Percentiles rank a stretch among this genome's conserved stretches.
These are phyloP conservation scores for Calonectria hawksworthii DNA, from an alignment of 2,329 filamentous ascomycete species.

Conservation along the genomic window DNA sequence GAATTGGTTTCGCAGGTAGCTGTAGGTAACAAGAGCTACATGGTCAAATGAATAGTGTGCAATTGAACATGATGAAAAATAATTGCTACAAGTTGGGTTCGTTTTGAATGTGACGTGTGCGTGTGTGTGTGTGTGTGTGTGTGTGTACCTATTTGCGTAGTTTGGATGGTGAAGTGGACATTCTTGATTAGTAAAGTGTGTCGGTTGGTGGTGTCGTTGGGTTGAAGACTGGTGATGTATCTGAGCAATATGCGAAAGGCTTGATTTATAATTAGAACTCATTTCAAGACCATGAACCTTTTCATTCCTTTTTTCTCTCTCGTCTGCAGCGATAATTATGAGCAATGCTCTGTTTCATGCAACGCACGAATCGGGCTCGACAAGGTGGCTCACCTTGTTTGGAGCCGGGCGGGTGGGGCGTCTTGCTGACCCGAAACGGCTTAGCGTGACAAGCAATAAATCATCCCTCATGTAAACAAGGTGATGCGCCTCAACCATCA, in stretches of 20 bases:
- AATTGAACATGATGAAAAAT: constrained; percentile 39
- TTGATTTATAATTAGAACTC: neutral
- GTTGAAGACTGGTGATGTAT: neutral
- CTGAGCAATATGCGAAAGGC: neutral
- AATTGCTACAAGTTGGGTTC: neutral
- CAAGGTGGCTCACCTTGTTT: constrained; percentile 18
- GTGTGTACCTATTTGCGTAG: neutral
- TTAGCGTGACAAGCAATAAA: constrained; percentile 40
- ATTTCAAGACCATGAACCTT: neutral
- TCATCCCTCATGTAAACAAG: constrained; percentile 49
- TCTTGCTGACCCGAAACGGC: constrained; percentile 27
- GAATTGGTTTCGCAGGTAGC: constrained; percentile 43
- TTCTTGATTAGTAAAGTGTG: neutral
- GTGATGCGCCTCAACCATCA: constrained; percentile 44
- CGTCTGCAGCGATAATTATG: neutral
- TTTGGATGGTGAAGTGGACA: neutral
- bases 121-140: neutral
- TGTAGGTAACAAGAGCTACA: constrained; percentile 49
- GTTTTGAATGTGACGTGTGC: neutral
- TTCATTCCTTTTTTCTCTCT: neutral
- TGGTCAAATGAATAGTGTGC: constrained; percentile 38
- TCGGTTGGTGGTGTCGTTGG: neutral
- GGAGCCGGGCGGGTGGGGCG: constrained; percentile 33
- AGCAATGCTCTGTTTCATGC: constrained; percentile 2
- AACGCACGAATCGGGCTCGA: neutral